A percentile compares a stretch with the other conserved stretches of the same genome.
These are phyloP conservation scores for Vigna reflexopilosa DNA, from an alignment of 306 rosid genomes.

Conservation along the genomic window DNA sequence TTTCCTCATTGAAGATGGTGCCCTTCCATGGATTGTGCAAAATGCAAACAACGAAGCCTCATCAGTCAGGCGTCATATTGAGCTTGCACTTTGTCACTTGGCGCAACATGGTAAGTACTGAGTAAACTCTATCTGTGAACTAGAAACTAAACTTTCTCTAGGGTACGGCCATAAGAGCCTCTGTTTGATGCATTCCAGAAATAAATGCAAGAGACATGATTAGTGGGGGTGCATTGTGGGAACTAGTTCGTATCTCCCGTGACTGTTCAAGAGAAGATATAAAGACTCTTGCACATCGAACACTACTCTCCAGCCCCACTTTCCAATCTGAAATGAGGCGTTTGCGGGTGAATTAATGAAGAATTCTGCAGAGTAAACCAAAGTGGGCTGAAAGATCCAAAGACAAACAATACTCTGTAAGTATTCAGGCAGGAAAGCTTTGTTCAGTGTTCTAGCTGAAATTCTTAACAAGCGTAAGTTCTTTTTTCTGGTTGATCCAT, in stretches of 20 bases:
- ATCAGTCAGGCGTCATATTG: slow-evolving; percentile 87
- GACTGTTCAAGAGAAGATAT: slow-evolving; percentile 96
- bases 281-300: slow-evolving; percentile 90
- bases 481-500: slow-evolving; percentile 43
- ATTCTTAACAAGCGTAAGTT: slow-evolving; percentile 35
- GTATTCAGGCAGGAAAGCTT: slow-evolving; percentile 32
- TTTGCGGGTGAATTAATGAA: slow-evolving; percentile 59
- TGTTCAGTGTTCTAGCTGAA: slow-evolving; percentile 43
- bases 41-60: slow-evolving; percentile 94
- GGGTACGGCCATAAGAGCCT: slow-evolving; percentile 40
- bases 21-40: slow-evolving; percentile 96
- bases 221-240: slow-evolving; percentile 92
- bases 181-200: slow-evolving; percentile 63
- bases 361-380: slow-evolving; percentile 19
- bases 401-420: neutral
- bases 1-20: slow-evolving; percentile 92
- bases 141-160: slow-evolving; percentile 27
- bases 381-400: slow-evolving; percentile 35
- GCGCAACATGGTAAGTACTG: slow-evolving; percentile 85
- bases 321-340: slow-evolving; percentile 93
- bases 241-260: slow-evolving; percentile 85
- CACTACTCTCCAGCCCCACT: slow-evolving; percentile 75
- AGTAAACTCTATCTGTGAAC: slow-evolving; percentile 5
- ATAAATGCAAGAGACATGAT: slow-evolving; percentile 93
- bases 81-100: slow-evolving; percentile 96